Evolutionary conservation across 2,329 filamentous ascomycete genomes (phyloP).

Genomic region (Paraphoma sp.): DNA sequence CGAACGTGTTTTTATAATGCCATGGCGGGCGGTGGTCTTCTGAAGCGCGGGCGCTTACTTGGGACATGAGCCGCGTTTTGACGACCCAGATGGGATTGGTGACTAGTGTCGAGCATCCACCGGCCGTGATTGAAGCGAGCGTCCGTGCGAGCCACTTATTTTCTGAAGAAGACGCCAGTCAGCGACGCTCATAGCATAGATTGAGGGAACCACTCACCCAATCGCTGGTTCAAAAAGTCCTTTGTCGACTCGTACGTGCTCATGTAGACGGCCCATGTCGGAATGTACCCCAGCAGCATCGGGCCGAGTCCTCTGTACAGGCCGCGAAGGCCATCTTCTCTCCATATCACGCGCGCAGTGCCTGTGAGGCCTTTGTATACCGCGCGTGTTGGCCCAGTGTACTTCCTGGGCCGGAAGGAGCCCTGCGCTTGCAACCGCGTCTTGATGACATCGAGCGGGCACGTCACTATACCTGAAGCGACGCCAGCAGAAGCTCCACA

Average conservation of each 20-base stretch:
- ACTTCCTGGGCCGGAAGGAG: constrained; percentile 68
- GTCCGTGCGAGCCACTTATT: constrained; percentile 82
- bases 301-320: constrained; percentile 94
- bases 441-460: constrained; percentile 98
- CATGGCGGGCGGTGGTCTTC: constrained; percentile 72
- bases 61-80: constrained; percentile 97
- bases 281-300: constrained; percentile 93
- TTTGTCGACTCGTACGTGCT: constrained; percentile 94
- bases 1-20: constrained; percentile 89
- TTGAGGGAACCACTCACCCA: constrained; percentile 50
- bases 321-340: constrained; percentile 84
- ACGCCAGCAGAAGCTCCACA: constrained; percentile 89
- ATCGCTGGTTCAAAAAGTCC: constrained; percentile 70
- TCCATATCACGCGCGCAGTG: constrained; percentile 84
- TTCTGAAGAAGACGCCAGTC: constrained; percentile 48
- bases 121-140: constrained; percentile 88
- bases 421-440: constrained; percentile 97
- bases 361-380: constrained; percentile 88
- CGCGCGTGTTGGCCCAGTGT: constrained; percentile 56
- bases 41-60: constrained; percentile 68
- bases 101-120: constrained; percentile 88
- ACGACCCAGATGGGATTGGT: constrained; percentile 99
- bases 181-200: constrained; percentile 6
- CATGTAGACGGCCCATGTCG: constrained; percentile 98
- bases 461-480: constrained; percentile 92